Percentiles rank a stretch among this genome's conserved stretches.
Conservation (phyloP, 2,329 filamentous ascomycete species). For the Stachybotrys chlorohalonatus region DNA sequence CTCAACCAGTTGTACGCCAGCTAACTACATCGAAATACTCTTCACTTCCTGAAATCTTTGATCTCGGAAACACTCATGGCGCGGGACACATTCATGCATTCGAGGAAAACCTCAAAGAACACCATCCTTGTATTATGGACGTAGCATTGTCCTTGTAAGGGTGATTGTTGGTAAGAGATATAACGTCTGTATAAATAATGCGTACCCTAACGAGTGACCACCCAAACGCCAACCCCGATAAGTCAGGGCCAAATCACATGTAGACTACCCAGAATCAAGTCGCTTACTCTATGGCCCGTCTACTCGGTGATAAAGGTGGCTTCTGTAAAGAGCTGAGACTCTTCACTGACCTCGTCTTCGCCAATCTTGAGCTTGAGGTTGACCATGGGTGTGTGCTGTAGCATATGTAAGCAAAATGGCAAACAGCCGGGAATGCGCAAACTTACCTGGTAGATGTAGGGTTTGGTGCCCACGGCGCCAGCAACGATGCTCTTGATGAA, state of each 20-base stretch:
- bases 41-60: too few relatives aligned
- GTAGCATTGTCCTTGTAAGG: background rate
- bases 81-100: background rate
- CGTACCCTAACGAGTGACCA: background rate
- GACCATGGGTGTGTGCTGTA: conserved; percentile 61
- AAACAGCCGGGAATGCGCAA: background rate
- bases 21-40: too few relatives aligned
- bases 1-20: background rate
- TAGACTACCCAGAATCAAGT: conserved; percentile 13
- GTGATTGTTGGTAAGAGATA: background rate
- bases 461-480: conserved; percentile 81
- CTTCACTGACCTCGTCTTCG: conserved; percentile 67
- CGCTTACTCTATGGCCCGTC: conserved; percentile 5
- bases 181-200: background rate
- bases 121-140: background rate
- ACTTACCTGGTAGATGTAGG: conserved; percentile 91
- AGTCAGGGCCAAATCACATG: conserved; percentile 2
- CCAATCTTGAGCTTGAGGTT: conserved; percentile 78
- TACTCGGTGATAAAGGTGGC: conserved; percentile 86
- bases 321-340: conserved; percentile 75
- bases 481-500: conserved; percentile 94
- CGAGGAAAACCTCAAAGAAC: background rate
- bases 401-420: conserved; percentile 5
- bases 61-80: too few relatives aligned
- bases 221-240: conserved; percentile 21